Percentiles rank a stretch among this genome's conserved stretches.
Evolutionary conservation across 148 eudicot genomes (phyloP).

Genomic region (Dysphania ambrosioides): DNA sequence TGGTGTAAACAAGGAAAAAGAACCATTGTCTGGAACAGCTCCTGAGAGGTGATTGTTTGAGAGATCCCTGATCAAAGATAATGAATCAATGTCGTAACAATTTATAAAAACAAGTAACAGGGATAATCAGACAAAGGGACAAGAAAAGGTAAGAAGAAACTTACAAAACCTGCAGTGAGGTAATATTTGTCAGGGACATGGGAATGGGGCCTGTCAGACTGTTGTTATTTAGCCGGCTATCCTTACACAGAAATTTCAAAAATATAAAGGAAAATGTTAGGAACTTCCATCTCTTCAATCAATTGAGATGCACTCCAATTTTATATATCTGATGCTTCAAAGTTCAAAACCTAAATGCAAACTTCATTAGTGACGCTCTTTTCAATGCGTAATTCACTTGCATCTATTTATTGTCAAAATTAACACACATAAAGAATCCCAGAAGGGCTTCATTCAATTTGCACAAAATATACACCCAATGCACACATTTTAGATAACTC

Average conservation of each 20-base stretch:
- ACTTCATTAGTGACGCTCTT: background rate
- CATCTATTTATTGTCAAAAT: background rate
- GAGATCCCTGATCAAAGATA: slow-evolving; percentile 59
- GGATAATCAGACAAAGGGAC: background rate
- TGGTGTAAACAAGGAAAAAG: slow-evolving; percentile 95
- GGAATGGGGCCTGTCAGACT: slow-evolving; percentile 88
- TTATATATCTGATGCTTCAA: background rate
- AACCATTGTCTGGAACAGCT: slow-evolving; percentile 91
- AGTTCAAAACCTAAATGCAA: background rate
- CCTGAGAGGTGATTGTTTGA: slow-evolving; percentile 86
- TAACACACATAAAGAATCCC: background rate
- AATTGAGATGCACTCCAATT: background rate
- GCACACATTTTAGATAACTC: background rate
- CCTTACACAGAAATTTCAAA: slow-evolving; percentile 42
- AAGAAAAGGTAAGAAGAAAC: slow-evolving; percentile 28
- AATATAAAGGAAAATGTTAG: slow-evolving; percentile 16
- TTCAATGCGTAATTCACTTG: background rate
- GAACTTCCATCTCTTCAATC: background rate
- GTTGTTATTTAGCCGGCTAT: slow-evolving; percentile 94
- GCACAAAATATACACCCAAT: background rate
- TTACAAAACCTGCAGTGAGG: slow-evolving; percentile 90
- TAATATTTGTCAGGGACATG: slow-evolving; percentile 77
- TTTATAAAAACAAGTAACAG: background rate
- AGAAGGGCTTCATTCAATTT: background rate
- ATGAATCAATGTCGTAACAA: background rate